Conservation (phyloP, 148 eudicot species). For the Linanthus parryae region DNA sequence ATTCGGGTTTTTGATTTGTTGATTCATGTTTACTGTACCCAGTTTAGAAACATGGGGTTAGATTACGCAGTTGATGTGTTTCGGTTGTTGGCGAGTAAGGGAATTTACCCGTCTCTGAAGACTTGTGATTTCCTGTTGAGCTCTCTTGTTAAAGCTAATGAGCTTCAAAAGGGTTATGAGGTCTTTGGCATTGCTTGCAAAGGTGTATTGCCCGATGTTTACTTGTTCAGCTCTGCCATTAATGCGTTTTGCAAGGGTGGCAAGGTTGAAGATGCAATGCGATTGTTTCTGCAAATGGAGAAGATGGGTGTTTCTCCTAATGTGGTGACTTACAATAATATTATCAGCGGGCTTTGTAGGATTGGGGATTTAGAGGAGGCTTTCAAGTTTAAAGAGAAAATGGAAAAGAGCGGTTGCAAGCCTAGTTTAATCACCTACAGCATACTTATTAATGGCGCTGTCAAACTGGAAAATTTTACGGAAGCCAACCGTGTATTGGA, state of each 20-base stretch:
- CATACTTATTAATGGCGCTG: conserved; percentile 58
- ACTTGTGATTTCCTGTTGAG: conserved; percentile 62
- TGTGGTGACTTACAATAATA: conserved; percentile 65
- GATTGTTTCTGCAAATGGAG: conserved; percentile 66
- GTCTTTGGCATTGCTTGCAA: conserved; percentile 42
- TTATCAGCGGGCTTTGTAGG: conserved; percentile 71
- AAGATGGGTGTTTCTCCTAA: conserved; percentile 44
- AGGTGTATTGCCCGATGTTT: conserved; percentile 55
- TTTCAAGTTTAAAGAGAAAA: conserved; percentile 54
- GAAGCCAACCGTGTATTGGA: conserved; percentile 48
- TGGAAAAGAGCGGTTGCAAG: conserved; percentile 40
- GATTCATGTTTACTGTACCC: conserved; percentile 61
- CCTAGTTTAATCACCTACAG: conserved; percentile 66
- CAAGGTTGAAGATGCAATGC: conserved; percentile 52
- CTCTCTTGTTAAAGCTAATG: conserved; percentile 62
- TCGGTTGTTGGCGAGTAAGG: conserved; percentile 30
- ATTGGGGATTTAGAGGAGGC: conserved; percentile 52
- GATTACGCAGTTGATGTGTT: conserved; percentile 51
- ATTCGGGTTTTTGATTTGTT: conserved; percentile 54
- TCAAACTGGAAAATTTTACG: conserved; percentile 45
- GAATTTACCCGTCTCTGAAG: conserved; percentile 55
- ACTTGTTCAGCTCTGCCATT: conserved; percentile 51
- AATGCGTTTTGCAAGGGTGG: conserved; percentile 61
- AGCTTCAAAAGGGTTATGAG: conserved; percentile 49
- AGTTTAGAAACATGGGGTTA: conserved; percentile 41